Base-by-base conservation (phyloP, 2,329 filamentous ascomycete genomes). In the Tolypocladium nubicola region DNA sequence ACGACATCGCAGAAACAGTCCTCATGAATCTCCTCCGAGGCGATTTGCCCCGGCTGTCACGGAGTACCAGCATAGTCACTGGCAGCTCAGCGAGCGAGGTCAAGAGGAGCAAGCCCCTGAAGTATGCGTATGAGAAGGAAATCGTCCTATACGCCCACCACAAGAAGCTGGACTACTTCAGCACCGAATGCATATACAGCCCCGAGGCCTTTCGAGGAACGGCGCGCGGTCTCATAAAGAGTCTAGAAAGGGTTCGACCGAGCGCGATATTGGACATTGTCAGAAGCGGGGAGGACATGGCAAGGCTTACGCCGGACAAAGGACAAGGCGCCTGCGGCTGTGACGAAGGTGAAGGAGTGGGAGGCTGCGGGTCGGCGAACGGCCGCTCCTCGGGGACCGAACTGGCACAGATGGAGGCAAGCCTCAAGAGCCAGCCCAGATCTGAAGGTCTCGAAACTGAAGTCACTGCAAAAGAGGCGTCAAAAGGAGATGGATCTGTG, bases 51-150 rank as follows among this genome's bases (percentile, higher is more conserved):
- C 85, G 94, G 37, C 75, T 99, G 13, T 89, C 92, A 16, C 80
- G 94, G 60, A 92, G 90, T 56, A 97, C 94, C 2, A 94, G 85
- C 63, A 97, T 99, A 64, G 79, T 97, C 16, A 99, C 86, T 2
- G 88, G 82, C 45, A 87, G 84, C 65, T 77, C 85, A 38, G 82
- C 80, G n/a, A 91, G 89, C 59, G 90, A 95, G 60, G 93, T 97
- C 63, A 95, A 96, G 76, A 83, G 94, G 62, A 96, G 90, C 74
- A 99, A 99, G 74, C 94, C 94, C 16, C 79, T 99, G 52, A 97
- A 99, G 72, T 99, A 97, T 70, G 92, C 93, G 1, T 99, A 97
- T 69, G 94, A 99, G 70, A 99, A 99, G 75, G 94, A 99, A 70
- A 99, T 99, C 63, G 94, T 99, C 21, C 79, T 99, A 7, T 99